Conservation (phyloP, 495 filamentous ascomycete species). For the Aspergillus cavernicola region DNA sequence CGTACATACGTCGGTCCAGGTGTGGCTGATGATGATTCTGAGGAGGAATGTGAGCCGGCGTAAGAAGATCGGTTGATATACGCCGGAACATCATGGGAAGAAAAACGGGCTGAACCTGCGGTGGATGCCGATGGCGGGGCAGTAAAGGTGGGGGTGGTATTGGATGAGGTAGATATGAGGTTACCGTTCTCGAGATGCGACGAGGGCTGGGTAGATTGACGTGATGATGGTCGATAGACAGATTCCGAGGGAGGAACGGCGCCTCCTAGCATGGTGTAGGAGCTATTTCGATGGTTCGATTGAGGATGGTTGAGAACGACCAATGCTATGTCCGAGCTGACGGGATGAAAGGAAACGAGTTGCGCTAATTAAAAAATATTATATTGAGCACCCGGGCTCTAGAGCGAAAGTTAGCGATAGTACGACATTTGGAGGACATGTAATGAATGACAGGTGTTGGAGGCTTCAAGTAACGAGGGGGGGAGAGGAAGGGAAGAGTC, state of each 20-base stretch:
- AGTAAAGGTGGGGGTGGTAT: slow-evolving; percentile 36
- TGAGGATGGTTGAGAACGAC: slow-evolving; percentile 45
- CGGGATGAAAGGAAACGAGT: slow-evolving; percentile 4
- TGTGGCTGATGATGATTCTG: slow-evolving; percentile 26
- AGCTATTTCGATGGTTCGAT: slow-evolving; percentile 39
- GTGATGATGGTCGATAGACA: slow-evolving; percentile 32
- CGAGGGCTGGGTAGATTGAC: slow-evolving; percentile 16
- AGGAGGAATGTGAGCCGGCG: slow-evolving; percentile 23
- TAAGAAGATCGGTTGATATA: slow-evolving; percentile 35
- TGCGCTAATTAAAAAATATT: slow-evolving; percentile 3
- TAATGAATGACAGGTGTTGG: slow-evolving; percentile 14
- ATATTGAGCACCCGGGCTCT: slow-evolving; percentile 9
- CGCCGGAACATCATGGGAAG: slow-evolving; percentile 38
- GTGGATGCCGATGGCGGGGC: slow-evolving; percentile 38
- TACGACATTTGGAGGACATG: slow-evolving; percentile 11
- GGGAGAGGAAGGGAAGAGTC: slow-evolving; percentile 10
- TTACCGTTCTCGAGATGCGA: slow-evolving; percentile 26
- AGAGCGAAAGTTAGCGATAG: slow-evolving; percentile 15
- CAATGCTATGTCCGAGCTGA: slow-evolving; percentile 40
- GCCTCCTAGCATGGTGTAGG: slow-evolving; percentile 51
- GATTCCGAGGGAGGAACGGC: slow-evolving; percentile 38
- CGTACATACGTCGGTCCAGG: slow-evolving; percentile 24
- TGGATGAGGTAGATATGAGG: slow-evolving; percentile 38
- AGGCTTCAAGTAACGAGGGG: slow-evolving; percentile 11
- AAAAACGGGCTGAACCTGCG: slow-evolving; percentile 35